A percentile compares a stretch with the other conserved stretches of the same genome.
These are phyloP conservation scores for Malbranchea zuffiana DNA, from an alignment of 2,329 filamentous ascomycete genomes.

Conservation along the genomic window DNA sequence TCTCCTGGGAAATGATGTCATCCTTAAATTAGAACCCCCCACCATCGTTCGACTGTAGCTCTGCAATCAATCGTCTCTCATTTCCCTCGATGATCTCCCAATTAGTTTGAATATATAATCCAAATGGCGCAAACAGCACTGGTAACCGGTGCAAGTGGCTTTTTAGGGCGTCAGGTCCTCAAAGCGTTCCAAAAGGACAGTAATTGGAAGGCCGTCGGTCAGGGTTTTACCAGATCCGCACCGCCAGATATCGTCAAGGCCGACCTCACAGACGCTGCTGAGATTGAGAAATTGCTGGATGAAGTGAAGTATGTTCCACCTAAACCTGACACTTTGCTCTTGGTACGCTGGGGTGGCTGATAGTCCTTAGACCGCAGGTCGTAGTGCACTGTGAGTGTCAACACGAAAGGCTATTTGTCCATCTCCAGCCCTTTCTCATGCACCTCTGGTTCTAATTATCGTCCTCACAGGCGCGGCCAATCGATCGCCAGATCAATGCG, in stretches of 20 bases:
- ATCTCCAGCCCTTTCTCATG: neutral
- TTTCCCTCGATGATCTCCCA: no score
- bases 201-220: slow-evolving; percentile 61
- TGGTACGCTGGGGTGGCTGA: neutral
- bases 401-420: neutral
- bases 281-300: slow-evolving; percentile 39
- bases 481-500: slow-evolving; percentile 76
- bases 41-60: no score
- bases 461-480: slow-evolving; percentile 61
- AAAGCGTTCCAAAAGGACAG: slow-evolving; percentile 51
- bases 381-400: slow-evolving; percentile 63
- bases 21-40: no score
- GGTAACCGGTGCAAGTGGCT: slow-evolving; percentile 73
- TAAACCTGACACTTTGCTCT: neutral
- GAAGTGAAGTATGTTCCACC: slow-evolving; percentile 39
- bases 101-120: no score
- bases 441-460: neutral
- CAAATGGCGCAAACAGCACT: slow-evolving; percentile 47
- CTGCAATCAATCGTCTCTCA: no score
- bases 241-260: slow-evolving; percentile 55
- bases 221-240: slow-evolving; percentile 57
- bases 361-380: slow-evolving; percentile 51
- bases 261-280: slow-evolving; percentile 38
- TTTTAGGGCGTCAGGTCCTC: slow-evolving; percentile 69
- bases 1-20: no score